These are phyloP conservation scores for Hymenoscyphus fraxineus DNA, from an alignment of 2,329 filamentous ascomycete genomes.

Conservation along the genomic window DNA sequence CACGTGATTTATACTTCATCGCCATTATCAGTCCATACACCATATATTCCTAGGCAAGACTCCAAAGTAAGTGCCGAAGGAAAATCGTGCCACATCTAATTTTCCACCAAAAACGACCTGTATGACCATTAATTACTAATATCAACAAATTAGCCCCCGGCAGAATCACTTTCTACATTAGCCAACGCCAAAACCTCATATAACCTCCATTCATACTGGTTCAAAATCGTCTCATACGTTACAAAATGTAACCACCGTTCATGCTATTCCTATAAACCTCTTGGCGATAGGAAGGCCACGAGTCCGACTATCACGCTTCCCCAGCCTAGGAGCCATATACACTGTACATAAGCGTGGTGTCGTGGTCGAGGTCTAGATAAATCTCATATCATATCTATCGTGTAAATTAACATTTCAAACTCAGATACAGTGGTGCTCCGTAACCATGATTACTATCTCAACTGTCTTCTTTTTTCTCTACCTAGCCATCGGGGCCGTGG, in stretches of 20 bases:
- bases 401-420: background rate
- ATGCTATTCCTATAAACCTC: background rate
- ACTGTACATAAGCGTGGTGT: background rate
- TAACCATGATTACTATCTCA: conserved; percentile 22
- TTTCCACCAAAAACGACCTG: background rate
- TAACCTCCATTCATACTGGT: background rate
- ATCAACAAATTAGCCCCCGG: background rate
- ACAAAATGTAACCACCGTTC: background rate
- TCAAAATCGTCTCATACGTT: background rate
- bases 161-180: background rate
- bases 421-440: background rate
- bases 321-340: background rate
- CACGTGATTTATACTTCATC: background rate
- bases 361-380: background rate
- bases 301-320: background rate
- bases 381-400: background rate
- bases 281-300: background rate
- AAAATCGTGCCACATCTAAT: background rate
- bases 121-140: background rate
- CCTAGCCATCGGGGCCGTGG: conserved; percentile 14
- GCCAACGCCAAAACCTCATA: background rate
- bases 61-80: background rate
- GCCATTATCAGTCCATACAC: too few species aligned
- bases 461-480: conserved; percentile 19
- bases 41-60: background rate